These are phyloP conservation scores for Schoenoplectus tabernaemontani DNA, from an alignment of 202 grass and related monocot genomes.

Conservation along the genomic window DNA sequence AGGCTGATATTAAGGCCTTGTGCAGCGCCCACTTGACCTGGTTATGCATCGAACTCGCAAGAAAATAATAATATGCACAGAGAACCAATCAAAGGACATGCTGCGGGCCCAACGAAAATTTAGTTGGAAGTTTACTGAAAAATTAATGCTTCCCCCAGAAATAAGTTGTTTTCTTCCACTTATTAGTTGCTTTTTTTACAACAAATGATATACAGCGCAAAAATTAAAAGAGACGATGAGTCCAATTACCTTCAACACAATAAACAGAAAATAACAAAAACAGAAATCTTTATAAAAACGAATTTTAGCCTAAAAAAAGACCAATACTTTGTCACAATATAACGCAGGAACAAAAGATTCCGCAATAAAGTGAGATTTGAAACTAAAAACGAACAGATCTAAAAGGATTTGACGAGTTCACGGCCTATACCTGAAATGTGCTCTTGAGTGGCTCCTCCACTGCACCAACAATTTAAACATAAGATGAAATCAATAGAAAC, in stretches of 20 bases:
- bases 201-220: neutral
- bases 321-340: conserved; percentile 28
- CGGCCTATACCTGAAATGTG: conserved; percentile 72
- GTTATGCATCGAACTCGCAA: neutral
- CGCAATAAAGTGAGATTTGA: conserved; percentile 3
- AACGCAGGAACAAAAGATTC: conserved; percentile 22
- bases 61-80: neutral
- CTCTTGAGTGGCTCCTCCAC: conserved; percentile 66
- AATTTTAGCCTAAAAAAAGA: conserved; percentile 19
- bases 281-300: neutral
- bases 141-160: neutral
- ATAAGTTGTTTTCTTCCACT: conserved; percentile 1
- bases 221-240: neutral
- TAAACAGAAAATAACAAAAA: neutral
- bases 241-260: neutral
- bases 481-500: conserved; percentile 17
- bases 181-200: neutral
- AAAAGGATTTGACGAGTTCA: conserved; percentile 22
- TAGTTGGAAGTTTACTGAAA: neutral
- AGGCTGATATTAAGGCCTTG: neutral
- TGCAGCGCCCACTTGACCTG: neutral
- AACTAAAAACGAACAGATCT: conserved; percentile 22
- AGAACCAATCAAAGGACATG: neutral
- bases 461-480: conserved; percentile 26
- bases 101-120: neutral